A percentile compares a stretch with the other conserved stretches of the same genome.
Conservation (phyloP, 257 asterid species). For the Nicotiana paniculata region DNA sequence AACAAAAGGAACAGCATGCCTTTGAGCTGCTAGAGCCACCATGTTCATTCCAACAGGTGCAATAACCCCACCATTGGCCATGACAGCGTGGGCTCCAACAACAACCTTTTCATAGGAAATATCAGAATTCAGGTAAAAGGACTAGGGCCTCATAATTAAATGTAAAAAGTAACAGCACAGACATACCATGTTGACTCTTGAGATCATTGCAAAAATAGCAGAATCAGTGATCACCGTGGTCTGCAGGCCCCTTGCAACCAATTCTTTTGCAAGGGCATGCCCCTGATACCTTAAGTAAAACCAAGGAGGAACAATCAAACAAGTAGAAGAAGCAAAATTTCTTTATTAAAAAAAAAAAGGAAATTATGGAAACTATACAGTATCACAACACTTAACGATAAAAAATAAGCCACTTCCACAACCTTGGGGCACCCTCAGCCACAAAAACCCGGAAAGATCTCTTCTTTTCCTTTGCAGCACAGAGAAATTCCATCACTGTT, state of each 20-base stretch:
- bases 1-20: slow-evolving; percentile 96
- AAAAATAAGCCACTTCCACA: slow-evolving; percentile 17
- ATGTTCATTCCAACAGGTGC: slow-evolving; percentile 97
- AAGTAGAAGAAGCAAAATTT: not conserved
- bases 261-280: slow-evolving; percentile 87
- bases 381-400: slow-evolving; percentile 1
- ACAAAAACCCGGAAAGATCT: slow-evolving; percentile 94
- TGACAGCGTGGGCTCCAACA: slow-evolving; percentile 97
- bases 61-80: slow-evolving; percentile 97
- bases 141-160: not conserved
- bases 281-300: slow-evolving; percentile 74
- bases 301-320: slow-evolving; percentile 13
- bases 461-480: slow-evolving; percentile 92
- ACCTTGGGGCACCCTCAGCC: slow-evolving; percentile 99
- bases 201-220: slow-evolving; percentile 97
- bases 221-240: slow-evolving; percentile 95
- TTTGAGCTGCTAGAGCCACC: slow-evolving; percentile 95
- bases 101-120: slow-evolving; percentile 54
- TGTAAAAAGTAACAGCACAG: slow-evolving; percentile 5
- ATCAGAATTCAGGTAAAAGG: slow-evolving; percentile 14
- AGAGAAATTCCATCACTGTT: slow-evolving; percentile 82
- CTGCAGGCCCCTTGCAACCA: slow-evolving; percentile 82
- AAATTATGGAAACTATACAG: slow-evolving; percentile 2
- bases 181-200: slow-evolving; percentile 94
- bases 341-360: not conserved